Base-by-base conservation (phyloP, 257 asterid genomes). In the Solanum bulbocastanum region DNA sequence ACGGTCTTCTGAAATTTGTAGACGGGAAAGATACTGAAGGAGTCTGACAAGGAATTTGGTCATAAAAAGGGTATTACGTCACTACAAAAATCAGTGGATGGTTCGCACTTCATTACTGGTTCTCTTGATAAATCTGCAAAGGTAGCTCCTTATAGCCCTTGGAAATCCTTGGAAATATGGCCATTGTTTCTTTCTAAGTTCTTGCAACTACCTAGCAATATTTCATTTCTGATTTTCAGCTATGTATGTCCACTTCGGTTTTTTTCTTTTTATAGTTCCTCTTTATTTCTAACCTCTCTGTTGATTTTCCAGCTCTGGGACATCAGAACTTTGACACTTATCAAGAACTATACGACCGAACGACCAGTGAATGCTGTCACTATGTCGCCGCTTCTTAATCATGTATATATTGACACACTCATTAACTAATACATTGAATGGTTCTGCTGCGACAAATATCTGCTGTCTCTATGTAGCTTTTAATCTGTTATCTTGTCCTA, bases 281-380 rank as follows among this genome's bases (percentile, higher is more conserved):
- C 68, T 30, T 66, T 40, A 22, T 44, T 73, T 8, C 46, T 79
- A 35, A 65, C 76, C 82, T 88, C 81, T 74, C 74, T 27, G 58
- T 85, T 83, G 33, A 78, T 72, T 90, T 89, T 44, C 74, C 94
- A 97, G 99, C 99, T 97, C 33, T 97, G 99, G 99, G 99, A 97
- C 90, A 87, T 90, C 72, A 94, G 98, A 90, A 90, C 95, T 40
- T 87, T 97, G 91, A 89, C 93, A 30, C 97, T 96, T 86, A 89
- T 97, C 89, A 97, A 96, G 93, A 96, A 97, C 52, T 97, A 97
- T 86, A 91, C 79, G 35, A 93, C 98, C 33, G 98, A 91, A 79
- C 91, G 96, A 18, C 98, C 97, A 2, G 98, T 96, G 60, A 97
- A 97, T 92, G 99, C 98, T 14, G 99, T 97, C 83, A 86, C 97